Evolutionary conservation across 2,329 filamentous ascomycete genomes (phyloP).

Genomic region (Scopulariopsis brevicaulis): DNA sequence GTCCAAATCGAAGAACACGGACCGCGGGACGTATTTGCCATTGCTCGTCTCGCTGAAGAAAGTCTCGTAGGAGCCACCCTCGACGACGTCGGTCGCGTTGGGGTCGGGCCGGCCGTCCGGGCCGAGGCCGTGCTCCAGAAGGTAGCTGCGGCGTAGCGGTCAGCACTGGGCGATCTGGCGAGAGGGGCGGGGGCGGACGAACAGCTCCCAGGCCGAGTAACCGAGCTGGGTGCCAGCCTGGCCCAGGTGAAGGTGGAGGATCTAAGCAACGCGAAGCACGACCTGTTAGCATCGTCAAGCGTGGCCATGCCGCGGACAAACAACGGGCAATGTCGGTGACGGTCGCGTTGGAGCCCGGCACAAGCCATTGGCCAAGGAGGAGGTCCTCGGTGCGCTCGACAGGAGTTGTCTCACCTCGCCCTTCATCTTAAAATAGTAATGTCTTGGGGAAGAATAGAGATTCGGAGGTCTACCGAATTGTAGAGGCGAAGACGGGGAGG

Average conservation of each 20-base stretch:
- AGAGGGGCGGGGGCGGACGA: constrained; percentile 23
- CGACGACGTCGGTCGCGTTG: constrained; percentile 44
- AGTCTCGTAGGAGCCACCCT: constrained; percentile 57
- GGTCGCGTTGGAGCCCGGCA: neutral
- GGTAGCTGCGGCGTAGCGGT: constrained; percentile 38
- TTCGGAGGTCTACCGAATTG: neutral
- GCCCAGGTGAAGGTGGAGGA: constrained; percentile 53
- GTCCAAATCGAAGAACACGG: constrained; percentile 63
- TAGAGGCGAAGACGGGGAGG: neutral
- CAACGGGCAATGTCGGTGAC: neutral
- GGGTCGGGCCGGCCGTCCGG: constrained; percentile 53
- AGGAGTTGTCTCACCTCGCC: constrained; percentile 35
- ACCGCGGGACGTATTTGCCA: constrained; percentile 62
- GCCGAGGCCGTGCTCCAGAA: constrained; percentile 61
- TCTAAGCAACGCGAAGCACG: constrained; percentile 22
- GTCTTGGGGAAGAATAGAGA: neutral
- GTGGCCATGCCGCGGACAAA: neutral
- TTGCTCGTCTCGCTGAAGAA: constrained; percentile 64
- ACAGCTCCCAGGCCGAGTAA: constrained; percentile 69
- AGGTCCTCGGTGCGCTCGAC: constrained; percentile 8
- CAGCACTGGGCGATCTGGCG: neutral
- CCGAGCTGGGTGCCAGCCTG: constrained; percentile 65
- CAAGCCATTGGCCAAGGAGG: constrained; percentile 2
- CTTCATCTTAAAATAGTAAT: constrained; percentile 33
- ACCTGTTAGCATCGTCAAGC: neutral